phyloP scores from a whole-genome alignment of 441 rosid genomes.

The Lagerstroemia fauriei region DNA sequence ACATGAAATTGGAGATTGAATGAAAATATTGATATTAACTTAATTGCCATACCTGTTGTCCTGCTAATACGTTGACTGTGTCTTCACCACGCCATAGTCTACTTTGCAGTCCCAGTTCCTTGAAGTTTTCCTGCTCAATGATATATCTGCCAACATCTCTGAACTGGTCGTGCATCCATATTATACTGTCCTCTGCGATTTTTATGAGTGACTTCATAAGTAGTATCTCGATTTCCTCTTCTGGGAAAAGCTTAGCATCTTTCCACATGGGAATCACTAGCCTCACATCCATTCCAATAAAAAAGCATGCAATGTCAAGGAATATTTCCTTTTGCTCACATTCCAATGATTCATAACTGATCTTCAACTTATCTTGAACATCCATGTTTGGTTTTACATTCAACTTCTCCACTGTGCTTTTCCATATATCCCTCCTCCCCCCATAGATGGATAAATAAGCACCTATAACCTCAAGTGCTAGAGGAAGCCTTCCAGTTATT shows the following conservation, averaged over 20 bases:
- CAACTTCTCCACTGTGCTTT: not conserved
- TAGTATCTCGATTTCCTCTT: not conserved
- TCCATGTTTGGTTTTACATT: not conserved
- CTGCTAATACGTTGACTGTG: not conserved
- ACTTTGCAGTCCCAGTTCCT: not conserved
- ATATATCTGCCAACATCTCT: conserved; percentile 4
- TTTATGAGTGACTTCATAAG: not conserved
- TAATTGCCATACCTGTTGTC: not conserved
- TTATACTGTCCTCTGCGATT: not conserved
- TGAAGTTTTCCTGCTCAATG: not conserved
- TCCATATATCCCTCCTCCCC: not conserved
- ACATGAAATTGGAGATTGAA: not conserved
- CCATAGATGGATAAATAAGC: not conserved
- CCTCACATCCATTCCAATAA: not conserved
- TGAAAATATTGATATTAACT: not conserved
- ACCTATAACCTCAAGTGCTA: not conserved
- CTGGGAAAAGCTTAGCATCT: not conserved
- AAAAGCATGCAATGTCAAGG: conserved; percentile 4
- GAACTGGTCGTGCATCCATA: conserved; percentile 9
- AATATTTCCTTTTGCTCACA: not conserved
- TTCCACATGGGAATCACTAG: not conserved
- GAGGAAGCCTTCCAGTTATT: not conserved
- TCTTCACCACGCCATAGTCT: conserved; percentile 10
- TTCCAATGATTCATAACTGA: not conserved
- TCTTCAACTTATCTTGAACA: conserved; percentile 1